Conservation (phyloP, 2,329 filamentous ascomycete genomes). For the Lecanoromycetidae sp. region DNA sequence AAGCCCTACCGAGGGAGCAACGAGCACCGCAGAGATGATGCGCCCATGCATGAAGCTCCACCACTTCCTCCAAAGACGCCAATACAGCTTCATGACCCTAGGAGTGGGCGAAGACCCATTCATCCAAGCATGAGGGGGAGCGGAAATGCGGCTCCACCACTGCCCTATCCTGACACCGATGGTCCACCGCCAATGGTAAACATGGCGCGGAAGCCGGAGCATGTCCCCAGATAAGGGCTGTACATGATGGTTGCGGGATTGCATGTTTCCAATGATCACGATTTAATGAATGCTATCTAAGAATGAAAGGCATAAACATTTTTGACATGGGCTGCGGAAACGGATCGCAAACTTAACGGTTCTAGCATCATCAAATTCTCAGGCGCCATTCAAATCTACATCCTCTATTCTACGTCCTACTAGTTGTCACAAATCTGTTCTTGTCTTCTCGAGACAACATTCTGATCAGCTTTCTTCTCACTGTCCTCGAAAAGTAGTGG, state of each 20-base stretch:
- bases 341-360: no score
- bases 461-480: no score
- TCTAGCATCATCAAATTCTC: no score
- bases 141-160: slow-evolving; percentile 19
- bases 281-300: no score
- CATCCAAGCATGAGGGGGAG: slow-evolving; percentile 6
- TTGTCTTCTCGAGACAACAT: no score
- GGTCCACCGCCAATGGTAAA: slow-evolving; percentile 75
- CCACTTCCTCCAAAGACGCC: slow-evolving; percentile 69
- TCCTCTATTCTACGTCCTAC: no score
- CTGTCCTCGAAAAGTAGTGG: no score
- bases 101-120: slow-evolving; percentile 14
- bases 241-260: not conserved
- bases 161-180: slow-evolving; percentile 72
- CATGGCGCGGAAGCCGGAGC: slow-evolving; percentile 73
- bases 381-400: no score
- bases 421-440: no score
- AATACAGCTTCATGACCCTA: slow-evolving; percentile 36
- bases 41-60: slow-evolving; percentile 38
- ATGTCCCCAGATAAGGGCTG: slow-evolving; percentile 27
- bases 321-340: no score
- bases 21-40: slow-evolving; percentile 24
- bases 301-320: no score
- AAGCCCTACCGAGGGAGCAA: slow-evolving; percentile 29
- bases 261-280: not conserved